Base-by-base conservation (phyloP, 2,329 filamentous ascomycete species). In the Arthrobotrys conoides region DNA sequence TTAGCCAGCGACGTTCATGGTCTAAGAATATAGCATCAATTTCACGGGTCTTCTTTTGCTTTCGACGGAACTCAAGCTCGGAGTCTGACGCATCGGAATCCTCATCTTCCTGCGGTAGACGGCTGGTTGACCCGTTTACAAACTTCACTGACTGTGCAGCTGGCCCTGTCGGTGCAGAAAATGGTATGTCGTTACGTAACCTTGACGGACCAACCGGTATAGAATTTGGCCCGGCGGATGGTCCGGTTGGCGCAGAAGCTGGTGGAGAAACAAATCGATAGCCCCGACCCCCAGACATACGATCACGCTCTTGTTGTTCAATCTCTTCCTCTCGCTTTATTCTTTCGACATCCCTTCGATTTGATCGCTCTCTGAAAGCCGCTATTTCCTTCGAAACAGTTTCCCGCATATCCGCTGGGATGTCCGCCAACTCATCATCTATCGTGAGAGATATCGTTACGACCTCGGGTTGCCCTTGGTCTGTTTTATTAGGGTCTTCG, bases 351-450 rank as follows among this genome's bases (percentile, higher is more conserved):
- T 99, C 96, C 46, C 95, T 89, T 79, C 92, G 90, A 76, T 91
- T 97, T 81, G 95, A 97, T 20, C 95, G 89, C 81, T 99, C 96
- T 80, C 96, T 89, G 86, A 99, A 99, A 0, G 94, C 93, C 0
- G 93, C 91, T 82, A 99, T 99, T 84, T 99, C 96, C 72, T 91
- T 91, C 0, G 96, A 93, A 16, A 99, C 96, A 0, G 93, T 94
- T 83, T 97, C 96, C 24, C 96, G 91, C 93, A 97, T 96, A 83
- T 98, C 96, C 0, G 93, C 91, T 0, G 96, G 96, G 59, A 99
- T 97, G 82, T 99, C 96, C 20, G 94, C 91, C 53, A 99, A 87
- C 83, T 99, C 96, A 83, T 99, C 96, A 80, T 99, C 96, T 66
- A 92, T 89, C 0, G 91, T 90, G 36, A 97, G 88, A 3, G 94